These are phyloP conservation scores for Emydomyces testavorans DNA, from an alignment of 2,329 filamentous ascomycete genomes.

Conservation along the genomic window DNA sequence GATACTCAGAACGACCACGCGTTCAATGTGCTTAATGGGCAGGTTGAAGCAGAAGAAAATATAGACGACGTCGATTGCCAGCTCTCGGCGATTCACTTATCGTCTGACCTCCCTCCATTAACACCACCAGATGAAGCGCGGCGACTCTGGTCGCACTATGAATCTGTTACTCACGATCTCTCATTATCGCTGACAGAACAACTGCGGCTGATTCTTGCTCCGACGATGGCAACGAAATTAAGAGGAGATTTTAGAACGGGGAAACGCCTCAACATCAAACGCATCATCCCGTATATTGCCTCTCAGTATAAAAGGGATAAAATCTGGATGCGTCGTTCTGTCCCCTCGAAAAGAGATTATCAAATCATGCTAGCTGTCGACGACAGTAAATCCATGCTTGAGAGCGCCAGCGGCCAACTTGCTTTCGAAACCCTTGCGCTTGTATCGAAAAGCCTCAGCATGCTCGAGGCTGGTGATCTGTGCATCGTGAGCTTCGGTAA, in stretches of 20 bases:
- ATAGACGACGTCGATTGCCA: constrained; percentile 41
- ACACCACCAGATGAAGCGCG: constrained; percentile 50
- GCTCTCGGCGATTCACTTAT: constrained; percentile 62
- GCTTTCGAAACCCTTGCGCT: constrained; percentile 92
- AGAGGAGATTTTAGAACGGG: constrained; percentile 94
- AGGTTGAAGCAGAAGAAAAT: constrained; percentile 37
- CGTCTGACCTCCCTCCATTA: constrained; percentile 36
- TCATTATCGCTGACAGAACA: constrained; percentile 87
- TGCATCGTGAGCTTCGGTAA: constrained; percentile 81
- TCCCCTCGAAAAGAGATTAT: constrained; percentile 87
- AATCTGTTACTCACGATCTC: constrained; percentile 70
- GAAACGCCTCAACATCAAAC: constrained; percentile 97
- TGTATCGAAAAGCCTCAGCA: constrained; percentile 71
- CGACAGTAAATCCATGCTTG: constrained; percentile 88
- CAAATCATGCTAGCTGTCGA: constrained; percentile 97
- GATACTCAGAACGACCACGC: constrained; percentile 27
- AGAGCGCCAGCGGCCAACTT: constrained; percentile 61
- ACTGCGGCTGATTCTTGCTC: constrained; percentile 85
- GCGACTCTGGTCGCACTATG: constrained; percentile 73
- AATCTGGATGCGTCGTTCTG: constrained; percentile 94
- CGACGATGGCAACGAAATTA: constrained; percentile 89
- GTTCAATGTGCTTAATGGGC: constrained; percentile 23
- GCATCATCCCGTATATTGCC: constrained; percentile 98
- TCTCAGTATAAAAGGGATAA: constrained; percentile 98
- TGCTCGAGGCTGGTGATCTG: constrained; percentile 93